These are phyloP conservation scores for Protomyces inouyei DNA, from an alignment of 1,139 yeast species.

Conservation along the genomic window DNA sequence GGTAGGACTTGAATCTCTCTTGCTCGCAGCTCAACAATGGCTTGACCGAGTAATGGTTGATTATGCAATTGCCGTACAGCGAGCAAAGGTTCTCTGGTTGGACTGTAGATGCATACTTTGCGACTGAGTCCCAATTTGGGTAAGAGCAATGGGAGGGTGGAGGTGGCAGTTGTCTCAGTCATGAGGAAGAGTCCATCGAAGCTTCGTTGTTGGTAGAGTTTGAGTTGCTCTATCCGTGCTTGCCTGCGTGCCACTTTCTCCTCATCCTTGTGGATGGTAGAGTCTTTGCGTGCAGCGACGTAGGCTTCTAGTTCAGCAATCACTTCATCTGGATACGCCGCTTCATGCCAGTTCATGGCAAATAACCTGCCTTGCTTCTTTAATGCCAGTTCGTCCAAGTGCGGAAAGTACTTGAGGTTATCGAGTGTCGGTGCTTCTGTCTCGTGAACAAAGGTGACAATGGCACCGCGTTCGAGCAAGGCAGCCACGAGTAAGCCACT, in stretches of 20 bases:
- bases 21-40: constrained; percentile 74
- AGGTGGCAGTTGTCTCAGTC: constrained; percentile 64
- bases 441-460: constrained; percentile 77
- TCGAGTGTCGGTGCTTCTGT: constrained; percentile 85
- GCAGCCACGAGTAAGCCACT: constrained; percentile 81
- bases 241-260: constrained; percentile 59
- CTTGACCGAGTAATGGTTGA: constrained; percentile 71
- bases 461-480: constrained; percentile 75
- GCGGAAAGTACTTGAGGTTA: constrained; percentile 56
- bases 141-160: constrained; percentile 58
- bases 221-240: constrained; percentile 45
- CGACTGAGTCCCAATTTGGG: constrained; percentile 78
- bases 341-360: constrained; percentile 72
- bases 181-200: constrained; percentile 78
- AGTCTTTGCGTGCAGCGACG: constrained; percentile 49
- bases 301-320: constrained; percentile 40
- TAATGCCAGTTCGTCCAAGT: constrained; percentile 45
- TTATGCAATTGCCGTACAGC: constrained; percentile 56
- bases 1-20: constrained; percentile 88
- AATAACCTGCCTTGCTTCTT: constrained; percentile 53
- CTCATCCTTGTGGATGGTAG: constrained; percentile 61
- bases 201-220: constrained; percentile 51
- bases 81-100: constrained; percentile 70
- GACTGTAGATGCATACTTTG: constrained; percentile 76
- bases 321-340: constrained; percentile 66